A percentile compares a stretch with the other conserved stretches of the same genome.
Evolutionary conservation across 2,329 filamentous ascomycete species (phyloP).

Genomic region (Drechslerella coelobrocha): DNA sequence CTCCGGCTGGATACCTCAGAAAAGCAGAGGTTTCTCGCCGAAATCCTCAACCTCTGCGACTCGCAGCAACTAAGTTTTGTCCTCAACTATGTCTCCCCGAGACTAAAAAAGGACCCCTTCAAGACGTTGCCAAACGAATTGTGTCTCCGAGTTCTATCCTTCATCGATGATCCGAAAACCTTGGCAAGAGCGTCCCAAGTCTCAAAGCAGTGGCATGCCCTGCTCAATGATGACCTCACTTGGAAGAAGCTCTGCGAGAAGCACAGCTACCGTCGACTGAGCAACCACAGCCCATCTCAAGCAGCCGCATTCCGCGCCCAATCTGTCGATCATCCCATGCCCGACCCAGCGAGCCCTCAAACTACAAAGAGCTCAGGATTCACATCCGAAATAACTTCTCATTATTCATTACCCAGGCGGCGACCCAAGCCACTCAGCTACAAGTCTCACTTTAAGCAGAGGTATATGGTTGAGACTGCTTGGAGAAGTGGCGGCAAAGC

Average conservation of each 20-base stretch:
- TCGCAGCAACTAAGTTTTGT: constrained; percentile 95
- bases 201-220: constrained; percentile 90
- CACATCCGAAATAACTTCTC: constrained; percentile 54
- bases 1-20: constrained; percentile 55
- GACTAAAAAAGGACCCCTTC: constrained; percentile 96
- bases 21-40: constrained; percentile 66
- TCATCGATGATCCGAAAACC: constrained; percentile 95
- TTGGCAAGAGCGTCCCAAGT: constrained; percentile 93
- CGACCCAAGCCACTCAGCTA: constrained; percentile 78
- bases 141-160: constrained; percentile 88
- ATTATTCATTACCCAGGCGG: constrained; percentile 56
- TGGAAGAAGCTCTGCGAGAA: constrained; percentile 98
- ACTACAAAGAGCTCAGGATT: constrained; percentile 52
- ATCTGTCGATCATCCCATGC: constrained; percentile 38
- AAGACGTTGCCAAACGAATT: constrained; percentile 89
- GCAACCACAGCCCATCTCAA: constrained; percentile 49
- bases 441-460: constrained; percentile 95
- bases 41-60: constrained; percentile 90
- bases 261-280: constrained; percentile 75
- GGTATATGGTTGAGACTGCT: constrained; percentile 94
- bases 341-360: constrained; percentile 37
- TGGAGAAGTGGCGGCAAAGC: constrained; percentile 92
- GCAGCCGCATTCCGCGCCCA: constrained; percentile 44
- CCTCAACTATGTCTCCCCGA: constrained; percentile 90
- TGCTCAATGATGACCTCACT: constrained; percentile 94